phyloP scores from a whole-genome alignment of 1,284 basidiomycete species.

The Agroathelia rolfsii region DNA sequence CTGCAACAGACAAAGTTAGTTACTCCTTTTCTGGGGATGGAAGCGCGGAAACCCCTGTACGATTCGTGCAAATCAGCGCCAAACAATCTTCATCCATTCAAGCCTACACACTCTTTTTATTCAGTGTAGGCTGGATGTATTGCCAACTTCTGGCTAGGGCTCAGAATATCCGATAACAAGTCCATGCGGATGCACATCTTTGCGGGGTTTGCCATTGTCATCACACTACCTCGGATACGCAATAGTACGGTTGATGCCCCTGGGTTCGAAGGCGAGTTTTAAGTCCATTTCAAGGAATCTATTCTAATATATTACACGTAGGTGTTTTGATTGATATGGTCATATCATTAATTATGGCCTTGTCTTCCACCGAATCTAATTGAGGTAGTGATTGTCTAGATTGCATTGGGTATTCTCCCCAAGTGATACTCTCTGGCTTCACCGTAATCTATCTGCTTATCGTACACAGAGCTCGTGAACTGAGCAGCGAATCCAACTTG shows the following conservation, averaged over 20 bases:
- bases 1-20: conserved; percentile 31
- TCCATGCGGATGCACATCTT: conserved; percentile 29
- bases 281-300: conserved; percentile 3
- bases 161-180: conserved; percentile 22
- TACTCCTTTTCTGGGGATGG: conserved; percentile 19
- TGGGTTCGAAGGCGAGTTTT: conserved; percentile 38
- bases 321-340: conserved; percentile 40
- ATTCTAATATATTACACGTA: conserved; percentile 13
- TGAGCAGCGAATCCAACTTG: no score
- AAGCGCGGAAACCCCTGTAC: conserved; percentile 22
- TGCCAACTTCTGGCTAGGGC: conserved; percentile 33
- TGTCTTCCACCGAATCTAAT: neutral
- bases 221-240: conserved; percentile 40
- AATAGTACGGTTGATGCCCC: conserved; percentile 50
- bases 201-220: conserved; percentile 30
- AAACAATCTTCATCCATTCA: conserved; percentile 34
- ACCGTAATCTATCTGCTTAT: conserved; percentile 32
- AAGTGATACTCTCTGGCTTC: conserved; percentile 36
- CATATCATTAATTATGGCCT: no score
- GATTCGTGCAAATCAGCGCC: conserved; percentile 36
- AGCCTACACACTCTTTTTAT: conserved; percentile 35
- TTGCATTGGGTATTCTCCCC: conserved; percentile 45
- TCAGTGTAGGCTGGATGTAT: conserved; percentile 40
- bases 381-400: conserved; percentile 22
- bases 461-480: conserved; percentile 34